These are phyloP conservation scores for Spergularia azorica DNA, from an alignment of 179 eudicot genomes.

Conservation along the genomic window DNA sequence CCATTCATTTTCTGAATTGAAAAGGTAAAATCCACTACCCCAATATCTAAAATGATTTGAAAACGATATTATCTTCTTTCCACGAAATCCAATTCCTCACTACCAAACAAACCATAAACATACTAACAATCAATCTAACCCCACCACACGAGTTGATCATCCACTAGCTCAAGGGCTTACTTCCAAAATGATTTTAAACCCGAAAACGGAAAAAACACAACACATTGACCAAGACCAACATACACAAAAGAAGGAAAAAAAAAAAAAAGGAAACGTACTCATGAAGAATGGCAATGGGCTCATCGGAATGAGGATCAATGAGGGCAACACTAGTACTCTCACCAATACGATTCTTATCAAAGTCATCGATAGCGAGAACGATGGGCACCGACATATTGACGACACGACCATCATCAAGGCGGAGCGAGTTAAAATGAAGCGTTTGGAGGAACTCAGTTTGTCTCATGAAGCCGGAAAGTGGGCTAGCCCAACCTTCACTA, in stretches of 20 bases:
- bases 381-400: conserved; percentile 98
- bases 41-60: too few relatives aligned
- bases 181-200: neutral
- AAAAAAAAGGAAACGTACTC: conserved; percentile 45
- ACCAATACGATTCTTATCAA: conserved; percentile 53
- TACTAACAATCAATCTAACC: too few relatives aligned
- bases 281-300: conserved; percentile 65
- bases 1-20: too few relatives aligned
- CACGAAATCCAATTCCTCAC: too few relatives aligned
- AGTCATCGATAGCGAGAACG: conserved; percentile 76
- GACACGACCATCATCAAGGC: conserved; percentile 58
- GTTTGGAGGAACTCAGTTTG: conserved; percentile 99
- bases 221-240: neutral
- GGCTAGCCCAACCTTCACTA: conserved; percentile 99
- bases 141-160: too few relatives aligned
- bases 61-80: too few relatives aligned
- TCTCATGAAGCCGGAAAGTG: conserved; percentile 87
- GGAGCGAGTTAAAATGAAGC: conserved; percentile 96
- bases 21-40: too few relatives aligned
- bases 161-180: too few relatives aligned
- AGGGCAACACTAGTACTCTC: conserved; percentile 58
- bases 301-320: conserved; percentile 39
- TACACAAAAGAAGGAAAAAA: neutral
- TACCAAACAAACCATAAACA: too few relatives aligned
- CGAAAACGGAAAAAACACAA: neutral